Evolutionary conservation across 768 basidiomycete species (phyloP), one percentile per base, ranked within the genome.

Genomic region (Agrocybe praecox): DNA sequence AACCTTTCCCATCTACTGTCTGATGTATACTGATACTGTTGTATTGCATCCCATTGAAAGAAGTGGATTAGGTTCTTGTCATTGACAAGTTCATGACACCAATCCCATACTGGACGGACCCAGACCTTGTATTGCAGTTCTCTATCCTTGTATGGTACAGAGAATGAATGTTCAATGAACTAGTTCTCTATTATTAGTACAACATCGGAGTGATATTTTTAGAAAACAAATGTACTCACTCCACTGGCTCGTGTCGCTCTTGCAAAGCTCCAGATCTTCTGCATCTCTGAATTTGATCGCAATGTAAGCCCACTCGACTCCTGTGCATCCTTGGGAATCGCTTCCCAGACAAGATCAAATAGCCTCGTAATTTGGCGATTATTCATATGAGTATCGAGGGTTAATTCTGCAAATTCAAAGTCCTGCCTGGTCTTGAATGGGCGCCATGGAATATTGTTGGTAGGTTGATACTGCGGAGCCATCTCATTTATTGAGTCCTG

Each of bases 371-470:
- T 55, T 19, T 59, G 53, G 14, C 21, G 15, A 12, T 15, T 14
- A 46, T 55, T 59, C 40, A 59, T 32, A 26, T 46, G 48, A 14
- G 58, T 22, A 8, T 55, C 43, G 3, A 44, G 49, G 21, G 55
- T 52, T 5, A 59, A n/a, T 32, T 59, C 58, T 2, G 53, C 48
- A 1, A 76, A 60, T 34, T 69, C 63, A 59, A 73, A 74, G 48
- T 76, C 66, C 7, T 59, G 19, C 0, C 58, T 51, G 2, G 67
- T 61, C 7, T 19, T 52, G 46, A 72, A 74, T 14, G 72, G 71
- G 1, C 45, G 18, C 68, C 70, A 76, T 0, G 68, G 73, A 34
- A 34, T 7, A 8, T 34, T 34, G 33, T 34, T 7, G 7, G 7
- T 34, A 15, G 15, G 33, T 34, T 34, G 33, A 34, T 34, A 8